phyloP scores from a whole-genome alignment of 352 stramenopile genomes.

The Pythium folliculosum region DNA sequence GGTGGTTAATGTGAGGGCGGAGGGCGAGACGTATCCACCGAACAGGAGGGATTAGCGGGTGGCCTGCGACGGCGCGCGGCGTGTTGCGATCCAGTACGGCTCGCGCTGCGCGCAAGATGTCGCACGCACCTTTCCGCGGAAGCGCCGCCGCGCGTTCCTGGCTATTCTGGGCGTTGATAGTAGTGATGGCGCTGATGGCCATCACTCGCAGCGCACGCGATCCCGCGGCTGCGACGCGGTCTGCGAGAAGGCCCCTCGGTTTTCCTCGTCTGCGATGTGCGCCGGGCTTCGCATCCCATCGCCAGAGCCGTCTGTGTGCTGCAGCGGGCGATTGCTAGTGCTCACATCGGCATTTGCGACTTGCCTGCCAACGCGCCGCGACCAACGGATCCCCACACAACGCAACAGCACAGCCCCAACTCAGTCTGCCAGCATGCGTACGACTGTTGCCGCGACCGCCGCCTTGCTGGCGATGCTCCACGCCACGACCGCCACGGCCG shows the following conservation, averaged over 20 bases:
- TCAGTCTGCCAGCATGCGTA: neutral
- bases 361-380: neutral
- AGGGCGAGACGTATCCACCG: neutral
- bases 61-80: neutral
- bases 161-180: slow-evolving; percentile 15
- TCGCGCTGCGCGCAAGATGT: neutral
- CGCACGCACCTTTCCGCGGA: slow-evolving; percentile 14
- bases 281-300: neutral
- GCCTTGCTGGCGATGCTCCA: slow-evolving; percentile 5
- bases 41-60: neutral
- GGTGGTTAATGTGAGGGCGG: neutral
- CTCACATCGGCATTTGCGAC: slow-evolving; percentile 12
- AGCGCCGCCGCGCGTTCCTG: slow-evolving; percentile 14
- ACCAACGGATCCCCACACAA: neutral
- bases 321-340: neutral
- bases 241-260: neutral
- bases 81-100: neutral
- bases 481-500: neutral
- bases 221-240: slow-evolving; percentile 5
- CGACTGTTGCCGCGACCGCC: neutral
- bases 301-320: neutral
- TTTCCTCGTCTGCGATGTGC: neutral
- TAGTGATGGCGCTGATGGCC: slow-evolving; percentile 11
- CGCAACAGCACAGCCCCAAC: neutral
- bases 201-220: slow-evolving; percentile 14